These are phyloP conservation scores for Trichoderma sp. DNA, from an alignment of 2,329 filamentous ascomycete genomes.

Conservation along the genomic window DNA sequence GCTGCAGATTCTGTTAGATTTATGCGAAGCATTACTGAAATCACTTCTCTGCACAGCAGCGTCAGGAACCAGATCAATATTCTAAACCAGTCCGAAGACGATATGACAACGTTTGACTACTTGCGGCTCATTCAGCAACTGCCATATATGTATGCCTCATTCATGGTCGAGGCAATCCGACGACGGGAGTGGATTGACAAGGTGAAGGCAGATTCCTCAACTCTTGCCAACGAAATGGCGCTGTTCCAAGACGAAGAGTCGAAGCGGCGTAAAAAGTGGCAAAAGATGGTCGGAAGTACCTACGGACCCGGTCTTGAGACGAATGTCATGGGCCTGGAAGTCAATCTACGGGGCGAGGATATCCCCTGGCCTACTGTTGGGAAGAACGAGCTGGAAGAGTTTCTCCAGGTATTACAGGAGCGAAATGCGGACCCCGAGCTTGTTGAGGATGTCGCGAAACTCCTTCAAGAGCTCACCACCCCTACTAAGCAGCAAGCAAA, in stretches of 20 bases:
- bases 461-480: constrained; percentile 75
- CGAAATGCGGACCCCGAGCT: constrained; percentile 67
- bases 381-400: constrained; percentile 74
- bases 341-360: constrained; percentile 79
- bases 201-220: constrained; percentile 82
- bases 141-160: constrained; percentile 86
- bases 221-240: constrained; percentile 89
- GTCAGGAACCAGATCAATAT: constrained; percentile 72
- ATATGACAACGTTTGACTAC: constrained; percentile 77
- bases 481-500: constrained; percentile 86
- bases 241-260: constrained; percentile 90
- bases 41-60: constrained; percentile 73
- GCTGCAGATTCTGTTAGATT: constrained; percentile 67
- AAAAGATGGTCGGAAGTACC: constrained; percentile 77
- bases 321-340: constrained; percentile 74
- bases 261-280: constrained; percentile 85
- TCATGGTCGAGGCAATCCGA: constrained; percentile 81
- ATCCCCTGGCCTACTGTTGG: constrained; percentile 77
- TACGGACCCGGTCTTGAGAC: constrained; percentile 69
- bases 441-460: constrained; percentile 71
- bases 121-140: constrained; percentile 79
- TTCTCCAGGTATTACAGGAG: constrained; percentile 65
- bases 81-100: constrained; percentile 72
- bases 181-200: constrained; percentile 91
- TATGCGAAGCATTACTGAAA: constrained; percentile 79